Evolutionary conservation across 2,329 filamentous ascomycete species (phyloP).

Genomic region (Apiospora aurea): DNA sequence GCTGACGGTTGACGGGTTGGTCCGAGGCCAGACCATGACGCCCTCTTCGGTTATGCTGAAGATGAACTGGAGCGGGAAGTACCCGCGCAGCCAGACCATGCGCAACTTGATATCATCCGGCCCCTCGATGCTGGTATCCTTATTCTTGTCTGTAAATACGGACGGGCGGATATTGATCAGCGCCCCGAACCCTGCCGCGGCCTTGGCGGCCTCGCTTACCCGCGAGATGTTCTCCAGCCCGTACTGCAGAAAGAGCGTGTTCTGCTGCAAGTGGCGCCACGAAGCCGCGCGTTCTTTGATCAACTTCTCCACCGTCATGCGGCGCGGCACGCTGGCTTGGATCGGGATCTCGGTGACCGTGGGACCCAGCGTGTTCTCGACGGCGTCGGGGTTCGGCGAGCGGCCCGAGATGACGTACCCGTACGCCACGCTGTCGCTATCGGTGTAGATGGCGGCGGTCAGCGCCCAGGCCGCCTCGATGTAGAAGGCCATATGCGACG

Average conservation of each 20-base stretch:
- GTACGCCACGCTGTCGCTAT: slow-evolving; percentile 27
- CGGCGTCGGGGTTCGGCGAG: slow-evolving; percentile 11
- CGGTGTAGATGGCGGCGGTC: slow-evolving; percentile 27
- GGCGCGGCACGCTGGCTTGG: slow-evolving; percentile 28
- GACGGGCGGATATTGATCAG: no score
- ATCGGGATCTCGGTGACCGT: slow-evolving; percentile 28
- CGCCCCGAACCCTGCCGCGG: slow-evolving; percentile 26
- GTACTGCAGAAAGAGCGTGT: slow-evolving; percentile 25
- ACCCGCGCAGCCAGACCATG: slow-evolving; percentile 20
- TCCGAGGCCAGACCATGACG: slow-evolving; percentile 16
- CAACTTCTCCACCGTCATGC: slow-evolving; percentile 26
- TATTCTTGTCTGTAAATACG: no score
- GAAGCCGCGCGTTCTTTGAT: slow-evolving; percentile 27
- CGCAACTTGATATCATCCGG: slow-evolving; percentile 21
- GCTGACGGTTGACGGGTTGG: neutral
- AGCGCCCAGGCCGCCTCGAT: slow-evolving; percentile 30
- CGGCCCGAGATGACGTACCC: slow-evolving; percentile 29
- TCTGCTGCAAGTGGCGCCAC: slow-evolving; percentile 26
- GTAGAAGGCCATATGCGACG: slow-evolving; percentile 25
- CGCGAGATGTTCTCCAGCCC: slow-evolving; percentile 25
- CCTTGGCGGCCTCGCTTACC: slow-evolving; percentile 26
- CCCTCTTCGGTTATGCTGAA: slow-evolving; percentile 24
- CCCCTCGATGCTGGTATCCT: neutral
- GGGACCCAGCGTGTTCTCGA: slow-evolving; percentile 27
- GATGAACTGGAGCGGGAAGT: slow-evolving; percentile 27